Evolutionary conservation across 176 grass and related monocot species (phyloP), one percentile per base, ranked within the genome.

Genomic region (Dendrocalamus sinicus): DNA sequence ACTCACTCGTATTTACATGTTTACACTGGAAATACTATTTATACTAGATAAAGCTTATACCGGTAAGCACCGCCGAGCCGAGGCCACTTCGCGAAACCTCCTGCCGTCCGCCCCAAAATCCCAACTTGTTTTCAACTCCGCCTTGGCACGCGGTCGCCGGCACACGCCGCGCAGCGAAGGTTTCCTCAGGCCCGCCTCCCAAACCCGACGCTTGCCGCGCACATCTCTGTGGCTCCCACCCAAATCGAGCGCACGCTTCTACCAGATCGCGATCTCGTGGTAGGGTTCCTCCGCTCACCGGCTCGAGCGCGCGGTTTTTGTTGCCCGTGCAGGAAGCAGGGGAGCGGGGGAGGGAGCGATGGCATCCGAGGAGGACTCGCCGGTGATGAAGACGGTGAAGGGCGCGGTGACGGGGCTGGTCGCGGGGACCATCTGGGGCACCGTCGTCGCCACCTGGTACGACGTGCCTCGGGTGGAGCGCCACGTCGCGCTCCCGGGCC

Each of bases 401-500:
- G 97, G 88, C 14, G 88, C 97, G 41, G 64, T 83, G 41, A 91
- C 88, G 75, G 94, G 94, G 73, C 89, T 99, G 20, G 92, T 61
- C 41, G 90, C 84, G 5, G 97, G 97, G 35, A 85, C 90, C 47
- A 94, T 99, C 57, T 96, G 92, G 94, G 97, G 94, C 48, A 99
- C 97, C 20, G 75, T 99, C 72, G 92, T 96, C 23, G 97, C 97
- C 46, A 94, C 97, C 32, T 99, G 97, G 97, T 89, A 96, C 50
- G 97, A 99, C 82, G 97, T 99, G 88, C 97, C 96, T 23, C 90
- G 97, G 24, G 97, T 99, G 12, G 97, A 99, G 90, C 93, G 94
- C 83, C 89, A 90, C 22, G 88, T 99, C 48, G 97, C 94, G 47
- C 97, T 99, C 6, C 97, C 97, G 20, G 97, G 97, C 15, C 73